Base-by-base conservation (phyloP, 441 rosid species). In the Isatis lusitanica region DNA sequence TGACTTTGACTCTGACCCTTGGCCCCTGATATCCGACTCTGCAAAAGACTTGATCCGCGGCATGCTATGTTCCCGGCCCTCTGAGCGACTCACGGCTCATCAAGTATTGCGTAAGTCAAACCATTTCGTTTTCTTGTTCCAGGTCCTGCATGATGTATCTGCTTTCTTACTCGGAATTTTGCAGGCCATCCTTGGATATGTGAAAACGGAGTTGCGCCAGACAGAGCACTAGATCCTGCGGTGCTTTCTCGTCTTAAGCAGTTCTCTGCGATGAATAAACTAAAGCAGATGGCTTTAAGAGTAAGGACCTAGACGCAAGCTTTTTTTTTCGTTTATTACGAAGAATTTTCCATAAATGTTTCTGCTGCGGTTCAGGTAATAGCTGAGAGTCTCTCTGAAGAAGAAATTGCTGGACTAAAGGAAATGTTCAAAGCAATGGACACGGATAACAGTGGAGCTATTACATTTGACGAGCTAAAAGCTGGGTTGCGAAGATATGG, bases 181-280 rank as follows among this genome's bases (percentile, higher is more conserved):
- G 55, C 70, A 94, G 99, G 98, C 78, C 99, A 95, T 80, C 99
- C 99, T 35, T 95, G 98, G 99, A 92, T 95, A 61, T 89, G 93
- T 76, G 90, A 95, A 82, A 95, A 93, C 81, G 99, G 99, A 83
- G 98, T 95, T 81, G 99, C 99, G 38, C 99, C 98, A 15, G 99
- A 95, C 81, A 95, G 86, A 81, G 85, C 98, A 36, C 79, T 94
- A 35, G 98, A 92, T 84, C 86, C 99, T 35, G 99, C 99, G 52
- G 96, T 94, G 66, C 92, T 94, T 80, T 92, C 99, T 75, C 97
- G 99, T 68, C 94, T 94, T 74, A 92, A 91, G 74, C 92, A 86
- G 78, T 94, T 94, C 86, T 94, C 99, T 59, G 98, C 98, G 16
- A 94, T 94, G 99, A 94, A 94, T 79, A 94, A 89, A 83, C 79